Conservation (phyloP, 1,284 basidiomycete species). For the Tetrapyrgos nigripes region DNA sequence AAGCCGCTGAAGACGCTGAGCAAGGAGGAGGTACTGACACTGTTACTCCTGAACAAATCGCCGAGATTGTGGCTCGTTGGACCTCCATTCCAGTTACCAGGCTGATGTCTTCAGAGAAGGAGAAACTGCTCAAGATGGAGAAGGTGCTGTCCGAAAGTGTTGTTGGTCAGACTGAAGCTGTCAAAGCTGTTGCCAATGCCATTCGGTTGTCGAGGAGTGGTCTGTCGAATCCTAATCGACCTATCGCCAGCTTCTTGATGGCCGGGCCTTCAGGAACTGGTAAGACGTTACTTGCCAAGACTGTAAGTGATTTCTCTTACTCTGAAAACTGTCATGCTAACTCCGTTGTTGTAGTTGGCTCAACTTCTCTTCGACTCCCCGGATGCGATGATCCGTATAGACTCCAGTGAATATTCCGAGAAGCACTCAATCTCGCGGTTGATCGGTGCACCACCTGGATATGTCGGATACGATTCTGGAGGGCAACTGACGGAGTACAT, state of each 20-base stretch:
- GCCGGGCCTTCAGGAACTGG: conserved; percentile 92
- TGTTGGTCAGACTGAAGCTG: conserved; percentile 90
- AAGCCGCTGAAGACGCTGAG: conserved; percentile 73
- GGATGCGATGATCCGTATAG: conserved; percentile 90
- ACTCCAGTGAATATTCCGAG: conserved; percentile 93
- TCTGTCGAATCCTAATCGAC: conserved; percentile 81
- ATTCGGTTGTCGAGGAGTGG: conserved; percentile 92
- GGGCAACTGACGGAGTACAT: conserved; percentile 94
- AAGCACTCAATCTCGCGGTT: conserved; percentile 92
- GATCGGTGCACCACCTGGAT: conserved; percentile 87
- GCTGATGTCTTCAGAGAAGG: conserved; percentile 90
- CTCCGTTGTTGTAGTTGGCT: conserved; percentile 67
- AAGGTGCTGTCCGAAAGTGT: conserved; percentile 71
- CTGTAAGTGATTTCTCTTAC: conserved; percentile 56
- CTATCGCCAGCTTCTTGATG: conserved; percentile 94
- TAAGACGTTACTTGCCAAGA: conserved; percentile 90
- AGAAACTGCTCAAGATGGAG: conserved; percentile 87
- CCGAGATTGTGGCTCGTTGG: conserved; percentile 88
- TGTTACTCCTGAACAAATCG: conserved; percentile 91
- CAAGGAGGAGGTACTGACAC: conserved; percentile 69
- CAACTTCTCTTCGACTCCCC: conserved; percentile 89
- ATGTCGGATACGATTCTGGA: conserved; percentile 91
- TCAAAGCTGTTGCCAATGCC: conserved; percentile 90
- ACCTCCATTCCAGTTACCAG: conserved; percentile 92
- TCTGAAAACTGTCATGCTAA: conserved; percentile 8